Base-by-base conservation (phyloP, 2,329 filamentous ascomycete species). In the Penicillium vulpinum region DNA sequence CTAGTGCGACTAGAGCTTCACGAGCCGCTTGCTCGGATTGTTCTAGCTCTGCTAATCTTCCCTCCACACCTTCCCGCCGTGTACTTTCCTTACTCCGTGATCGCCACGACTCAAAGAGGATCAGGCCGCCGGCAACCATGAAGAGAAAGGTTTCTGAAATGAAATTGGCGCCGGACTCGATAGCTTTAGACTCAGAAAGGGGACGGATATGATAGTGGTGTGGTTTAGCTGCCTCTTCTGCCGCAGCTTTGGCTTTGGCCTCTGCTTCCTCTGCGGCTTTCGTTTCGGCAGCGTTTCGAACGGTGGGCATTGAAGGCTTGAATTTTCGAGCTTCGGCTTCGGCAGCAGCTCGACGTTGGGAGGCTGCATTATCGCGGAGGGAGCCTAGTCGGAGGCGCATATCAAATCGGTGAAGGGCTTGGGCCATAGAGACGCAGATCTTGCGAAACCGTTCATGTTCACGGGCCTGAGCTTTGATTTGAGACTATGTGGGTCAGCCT, bases 141-240 rank as follows among this genome's bases (percentile, higher is more conserved):
- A 89, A 88, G 38, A 89, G 78, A 67, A 89, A 89, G 0, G 83
- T 75, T 67, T 89, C 86, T 31, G 84, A 85, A 47, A 87, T 86
- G 66, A 89, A 89, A 60, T 86, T 88, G 4, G 86, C 87, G 4
- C 86, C 87, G 36, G 83, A 82, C 67, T 89, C 86, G 53, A 89
- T 88, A 0, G 86, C 86, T 65, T 88, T 87, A 13, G 83, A 80
- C 68, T 89, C 87, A 3, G 84, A 84, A 11, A 89, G 75, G 8
- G 86, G 86, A 43, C 86, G 77, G 54, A 89, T 88, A 33, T 81
- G 80, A 6, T 83, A 83, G 55, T 77, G 77, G 26, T 71, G 75
- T 39, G 77, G 73, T 58, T 81, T 80, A 44, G 79, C 76, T 50
- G 81, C 75, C 63, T 80, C 80, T 39, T 74, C 72, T 1, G 70